These are phyloP conservation scores for Mycena rebaudengoi DNA, from an alignment of 768 basidiomycete genomes.

Conservation along the genomic window DNA sequence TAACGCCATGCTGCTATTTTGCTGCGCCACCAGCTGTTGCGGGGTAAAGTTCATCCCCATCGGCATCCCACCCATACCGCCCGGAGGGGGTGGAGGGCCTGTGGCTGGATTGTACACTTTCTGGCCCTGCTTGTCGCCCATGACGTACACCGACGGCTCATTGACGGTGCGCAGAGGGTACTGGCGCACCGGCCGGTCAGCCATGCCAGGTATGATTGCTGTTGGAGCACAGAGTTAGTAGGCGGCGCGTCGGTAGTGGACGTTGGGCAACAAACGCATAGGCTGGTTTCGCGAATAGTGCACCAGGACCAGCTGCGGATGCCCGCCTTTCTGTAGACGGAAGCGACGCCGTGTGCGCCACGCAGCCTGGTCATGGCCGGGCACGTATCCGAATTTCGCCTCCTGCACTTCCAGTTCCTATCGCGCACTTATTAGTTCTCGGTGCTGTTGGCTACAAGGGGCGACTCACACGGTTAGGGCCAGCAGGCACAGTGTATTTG, in stretches of 20 bases:
- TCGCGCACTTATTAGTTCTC: slow-evolving; percentile 8
- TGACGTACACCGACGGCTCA: slow-evolving; percentile 74
- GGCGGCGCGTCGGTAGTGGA: slow-evolving; percentile 13
- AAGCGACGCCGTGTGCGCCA: slow-evolving; percentile 76
- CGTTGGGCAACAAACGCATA: slow-evolving; percentile 63
- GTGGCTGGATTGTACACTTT: slow-evolving; percentile 58
- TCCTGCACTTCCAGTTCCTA: slow-evolving; percentile 87
- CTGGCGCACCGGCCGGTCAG: slow-evolving; percentile 68
- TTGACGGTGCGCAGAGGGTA: slow-evolving; percentile 76
- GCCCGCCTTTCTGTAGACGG: slow-evolving; percentile 76
- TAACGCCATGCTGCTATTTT: slow-evolving; percentile 76
- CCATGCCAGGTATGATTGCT: slow-evolving; percentile 69
- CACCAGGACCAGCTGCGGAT: slow-evolving; percentile 75
- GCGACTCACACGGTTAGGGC: slow-evolving; percentile 59
- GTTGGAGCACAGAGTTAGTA: slow-evolving; percentile 15
- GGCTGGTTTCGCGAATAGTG: slow-evolving; percentile 77
- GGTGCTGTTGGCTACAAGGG: background rate
- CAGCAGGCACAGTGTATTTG: slow-evolving; percentile 59
- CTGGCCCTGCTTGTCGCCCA: slow-evolving; percentile 78
- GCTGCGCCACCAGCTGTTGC: slow-evolving; percentile 76
- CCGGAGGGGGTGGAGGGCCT: slow-evolving; percentile 4
- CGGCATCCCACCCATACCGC: slow-evolving; percentile 36
- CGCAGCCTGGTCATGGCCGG: slow-evolving; percentile 68
- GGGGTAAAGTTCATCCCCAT: slow-evolving; percentile 45
- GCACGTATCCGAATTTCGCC: slow-evolving; percentile 80